phyloP scores from a whole-genome alignment of 2,329 filamentous ascomycete genomes.

The Fonsecaea multimorphosa region DNA sequence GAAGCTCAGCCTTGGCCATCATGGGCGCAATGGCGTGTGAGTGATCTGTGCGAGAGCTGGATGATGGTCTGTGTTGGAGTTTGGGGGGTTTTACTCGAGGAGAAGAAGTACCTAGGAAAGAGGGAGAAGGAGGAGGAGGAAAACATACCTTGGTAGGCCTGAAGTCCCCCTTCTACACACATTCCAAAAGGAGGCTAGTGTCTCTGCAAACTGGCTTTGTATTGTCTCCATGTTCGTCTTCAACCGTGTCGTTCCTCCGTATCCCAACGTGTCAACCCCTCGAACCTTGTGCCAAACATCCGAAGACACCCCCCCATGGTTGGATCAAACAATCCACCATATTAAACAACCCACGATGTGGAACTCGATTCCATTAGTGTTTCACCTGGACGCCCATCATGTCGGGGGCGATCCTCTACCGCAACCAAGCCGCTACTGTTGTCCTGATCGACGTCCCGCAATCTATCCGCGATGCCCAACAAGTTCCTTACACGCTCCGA shows the following conservation, averaged over 20 bases:
- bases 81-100: neutral
- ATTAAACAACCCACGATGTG: neutral
- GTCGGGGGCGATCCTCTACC: conserved; percentile 54
- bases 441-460: conserved; percentile 64
- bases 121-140: neutral
- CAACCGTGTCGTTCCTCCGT: neutral
- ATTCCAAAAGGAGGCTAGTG: neutral
- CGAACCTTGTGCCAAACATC: neutral
- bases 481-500: conserved; percentile 45
- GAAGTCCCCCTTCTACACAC: neutral
- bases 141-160: neutral
- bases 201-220: neutral
- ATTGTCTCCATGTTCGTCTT: neutral
- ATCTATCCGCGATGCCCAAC: conserved; percentile 63
- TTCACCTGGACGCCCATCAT: neutral
- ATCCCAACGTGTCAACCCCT: neutral
- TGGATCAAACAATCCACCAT: neutral
- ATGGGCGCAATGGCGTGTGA: neutral
- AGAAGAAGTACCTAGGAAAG: neutral
- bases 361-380: neutral
- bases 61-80: neutral
- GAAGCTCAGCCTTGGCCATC: neutral
- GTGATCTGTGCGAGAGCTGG: neutral
- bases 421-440: conserved; percentile 52
- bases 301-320: neutral